Evolutionary conservation across 2,329 filamentous ascomycete species (phyloP).

Genomic region (Colletotrichum godetiae): DNA sequence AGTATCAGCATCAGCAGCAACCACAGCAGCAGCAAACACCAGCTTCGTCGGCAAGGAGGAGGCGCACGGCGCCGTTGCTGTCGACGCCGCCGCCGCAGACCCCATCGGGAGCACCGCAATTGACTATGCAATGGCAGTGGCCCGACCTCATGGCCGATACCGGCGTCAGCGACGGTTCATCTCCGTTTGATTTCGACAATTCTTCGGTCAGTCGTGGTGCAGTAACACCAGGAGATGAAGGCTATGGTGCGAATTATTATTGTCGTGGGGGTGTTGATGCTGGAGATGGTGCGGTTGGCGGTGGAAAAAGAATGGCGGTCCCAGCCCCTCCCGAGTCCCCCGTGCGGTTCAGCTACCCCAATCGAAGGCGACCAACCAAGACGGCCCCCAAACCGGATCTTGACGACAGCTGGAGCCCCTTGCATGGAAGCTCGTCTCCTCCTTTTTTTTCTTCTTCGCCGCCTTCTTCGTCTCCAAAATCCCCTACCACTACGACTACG

Average conservation of each 20-base stretch:
- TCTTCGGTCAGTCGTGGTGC: not conserved
- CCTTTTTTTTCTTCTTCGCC: constrained; percentile 9
- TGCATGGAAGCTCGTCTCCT: constrained; percentile 21
- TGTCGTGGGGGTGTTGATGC: not conserved
- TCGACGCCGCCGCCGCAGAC: constrained; percentile 16
- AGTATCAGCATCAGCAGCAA: constrained; percentile 10
- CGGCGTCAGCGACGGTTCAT: not conserved
- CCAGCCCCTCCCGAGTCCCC: constrained; percentile 24
- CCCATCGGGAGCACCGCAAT: constrained; percentile 15
- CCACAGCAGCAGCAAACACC: not conserved
- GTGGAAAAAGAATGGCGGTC: not conserved
- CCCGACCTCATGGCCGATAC: constrained; percentile 6
- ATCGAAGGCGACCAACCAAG: constrained; percentile 25
- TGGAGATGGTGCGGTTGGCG: not conserved
- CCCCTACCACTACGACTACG: not conserved
- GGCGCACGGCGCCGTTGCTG: constrained; percentile 25
- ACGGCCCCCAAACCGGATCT: constrained; percentile 22
- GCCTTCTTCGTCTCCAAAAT: not conserved
- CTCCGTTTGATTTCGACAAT: not conserved
- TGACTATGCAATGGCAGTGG: constrained; percentile 21
- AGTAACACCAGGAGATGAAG: not conserved
- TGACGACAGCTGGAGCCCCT: constrained; percentile 19
- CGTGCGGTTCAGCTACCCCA: constrained; percentile 34
- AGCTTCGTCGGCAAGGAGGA: constrained; percentile 15
- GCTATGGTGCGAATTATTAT: not conserved